These are phyloP conservation scores for Edaphochlamys debaryana DNA, from an alignment of 139 green algal genomes.

Conservation along the genomic window DNA sequence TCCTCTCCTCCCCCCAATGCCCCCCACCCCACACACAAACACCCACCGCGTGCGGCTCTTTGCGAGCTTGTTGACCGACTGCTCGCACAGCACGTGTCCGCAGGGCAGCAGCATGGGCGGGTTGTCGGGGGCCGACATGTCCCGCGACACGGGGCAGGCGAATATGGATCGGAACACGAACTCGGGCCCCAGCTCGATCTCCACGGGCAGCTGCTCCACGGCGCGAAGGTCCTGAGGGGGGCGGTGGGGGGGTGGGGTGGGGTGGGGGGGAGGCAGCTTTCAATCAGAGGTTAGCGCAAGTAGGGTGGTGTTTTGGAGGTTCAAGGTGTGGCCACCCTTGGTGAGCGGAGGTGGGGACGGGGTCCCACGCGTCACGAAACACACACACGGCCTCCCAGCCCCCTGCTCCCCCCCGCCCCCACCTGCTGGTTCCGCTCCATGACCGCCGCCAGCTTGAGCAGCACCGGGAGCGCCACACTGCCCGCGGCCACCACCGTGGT, in stretches of 20 bases:
- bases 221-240: slow-evolving; percentile 34
- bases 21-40: not conserved
- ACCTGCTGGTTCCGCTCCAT: slow-evolving; percentile 63
- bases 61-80: slow-evolving; percentile 73
- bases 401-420: not conserved
- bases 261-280: not conserved
- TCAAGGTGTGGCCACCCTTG: not conserved
- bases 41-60: slow-evolving; percentile 58
- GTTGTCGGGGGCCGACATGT: slow-evolving; percentile 86
- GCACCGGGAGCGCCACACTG: slow-evolving; percentile 79
- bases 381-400: not conserved
- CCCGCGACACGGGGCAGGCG: slow-evolving; percentile 89
- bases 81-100: slow-evolving; percentile 91
- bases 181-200: slow-evolving; percentile 88
- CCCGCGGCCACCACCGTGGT: slow-evolving; percentile 85
- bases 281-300: not conserved
- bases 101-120: slow-evolving; percentile 95
- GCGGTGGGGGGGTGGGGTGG: not conserved
- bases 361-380: too few relatives aligned
- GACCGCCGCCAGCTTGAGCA: slow-evolving; percentile 89
- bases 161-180: slow-evolving; percentile 96
- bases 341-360: too few relatives aligned
- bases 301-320: not conserved
- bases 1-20: not conserved
- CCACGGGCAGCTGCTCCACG: slow-evolving; percentile 86